Evolutionary conservation across 2,329 filamentous ascomycete genomes (phyloP).

Genomic region (Aspergillus chevalieri): DNA sequence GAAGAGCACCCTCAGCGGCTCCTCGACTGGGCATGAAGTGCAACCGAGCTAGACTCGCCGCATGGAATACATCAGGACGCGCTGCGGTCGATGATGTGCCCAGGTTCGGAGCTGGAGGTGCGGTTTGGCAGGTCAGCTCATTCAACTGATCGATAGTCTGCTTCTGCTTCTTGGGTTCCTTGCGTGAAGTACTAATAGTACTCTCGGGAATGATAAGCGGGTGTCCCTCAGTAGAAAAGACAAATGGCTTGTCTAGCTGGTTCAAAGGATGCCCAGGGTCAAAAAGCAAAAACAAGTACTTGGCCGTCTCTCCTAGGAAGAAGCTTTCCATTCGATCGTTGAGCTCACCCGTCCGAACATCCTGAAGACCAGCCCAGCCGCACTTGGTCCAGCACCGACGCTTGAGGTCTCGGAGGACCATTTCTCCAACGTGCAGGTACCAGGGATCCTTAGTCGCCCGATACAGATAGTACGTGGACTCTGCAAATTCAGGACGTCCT

Average conservation of each 20-base stretch:
- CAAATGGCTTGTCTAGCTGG: slow-evolving; percentile 74
- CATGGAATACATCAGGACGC: slow-evolving; percentile 77
- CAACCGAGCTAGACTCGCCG: slow-evolving; percentile 74
- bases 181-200: slow-evolving; percentile 10
- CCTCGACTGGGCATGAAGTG: slow-evolving; percentile 61
- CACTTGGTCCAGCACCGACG: slow-evolving; percentile 83
- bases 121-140: slow-evolving; percentile 59
- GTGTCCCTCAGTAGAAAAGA: slow-evolving; percentile 95
- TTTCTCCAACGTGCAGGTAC: slow-evolving; percentile 94
- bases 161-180: slow-evolving; percentile 7
- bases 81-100: slow-evolving; percentile 74
- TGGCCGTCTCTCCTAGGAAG: slow-evolving; percentile 91
- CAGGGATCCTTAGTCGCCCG: slow-evolving; percentile 88
- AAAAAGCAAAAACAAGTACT: slow-evolving; percentile 91
- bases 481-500: slow-evolving; percentile 90
- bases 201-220: slow-evolving; percentile 73
- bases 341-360: slow-evolving; percentile 75
- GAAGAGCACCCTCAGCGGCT: slow-evolving; percentile 53
- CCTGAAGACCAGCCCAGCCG: slow-evolving; percentile 85
- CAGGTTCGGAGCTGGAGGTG: slow-evolving; percentile 56
- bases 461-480: slow-evolving; percentile 95
- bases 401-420: slow-evolving; percentile 84
- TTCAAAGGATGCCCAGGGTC: slow-evolving; percentile 82
- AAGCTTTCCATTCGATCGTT: slow-evolving; percentile 98
- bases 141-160: slow-evolving; percentile 7